Base-by-base conservation (phyloP, 805 yeast genomes). In the Hanseniaspora nectarophila region DNA sequence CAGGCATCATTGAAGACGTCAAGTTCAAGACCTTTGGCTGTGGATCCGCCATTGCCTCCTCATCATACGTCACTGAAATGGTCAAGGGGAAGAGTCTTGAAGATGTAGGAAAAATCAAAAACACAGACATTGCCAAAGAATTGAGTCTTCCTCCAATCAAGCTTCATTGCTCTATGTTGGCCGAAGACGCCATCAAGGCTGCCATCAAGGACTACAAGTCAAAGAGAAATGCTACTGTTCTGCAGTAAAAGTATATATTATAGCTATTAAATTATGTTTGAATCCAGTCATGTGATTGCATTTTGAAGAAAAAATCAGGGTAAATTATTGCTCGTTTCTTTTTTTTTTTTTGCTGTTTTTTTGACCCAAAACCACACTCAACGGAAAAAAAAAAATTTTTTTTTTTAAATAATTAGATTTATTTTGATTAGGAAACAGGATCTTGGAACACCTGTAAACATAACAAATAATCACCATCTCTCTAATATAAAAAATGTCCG, bases 21-120 rank as follows among this genome's bases (percentile, higher is more conserved):
- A 90, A 88, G 68, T 92, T 92, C 71, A 92, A 92, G 77, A 92
- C 98, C 4, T 92, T 92, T 71, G 98, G 98, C n/a, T 92, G 98
- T 67, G 98, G 98, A 43, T 81, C 92, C 2, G 98, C 98, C 49
- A 92, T 92, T 66, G 98, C 98, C 1, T 85, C 95, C 2, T 84
- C 95, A 9, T 85, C 95, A 1, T 92, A 84, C 66, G 92, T 92
- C 63, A 92, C 98, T 3, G 97, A 89, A 64, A 75, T 92, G 57
- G 95, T 92, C 54, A 83, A 90, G 64, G 98, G 98, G 40, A 88
- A 86, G 80, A 77, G 92, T 42, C 71, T 92, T 47, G 97, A 90
- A 50, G 97, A 92, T 65, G 97, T 97, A 21, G 81, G 87, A 54
- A 76, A 79, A 68, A 85, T 92, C 67, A 92, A 90, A 69, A 92